Percentiles rank a stretch among this genome's conserved stretches.
Conservation (phyloP, 176 grass and related monocot species). For the Oryza rufipogon region DNA sequence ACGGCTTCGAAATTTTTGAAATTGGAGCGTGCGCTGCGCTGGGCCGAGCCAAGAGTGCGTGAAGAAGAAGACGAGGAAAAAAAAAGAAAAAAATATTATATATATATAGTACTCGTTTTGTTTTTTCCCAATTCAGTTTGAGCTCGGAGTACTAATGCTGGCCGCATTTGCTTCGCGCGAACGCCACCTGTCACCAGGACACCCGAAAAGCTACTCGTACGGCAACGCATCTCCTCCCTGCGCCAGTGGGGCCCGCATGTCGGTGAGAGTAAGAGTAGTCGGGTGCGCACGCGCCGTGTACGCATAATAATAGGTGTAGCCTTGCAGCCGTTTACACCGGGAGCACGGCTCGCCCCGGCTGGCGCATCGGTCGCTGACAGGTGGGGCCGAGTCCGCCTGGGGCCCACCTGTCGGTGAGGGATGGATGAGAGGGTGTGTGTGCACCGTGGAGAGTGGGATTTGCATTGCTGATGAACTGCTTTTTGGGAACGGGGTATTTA, state of each 20-base stretch:
- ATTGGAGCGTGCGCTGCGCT: neutral
- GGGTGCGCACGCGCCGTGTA: neutral
- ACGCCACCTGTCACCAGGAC: neutral
- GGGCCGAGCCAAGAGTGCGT: neutral
- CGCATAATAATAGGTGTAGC: neutral
- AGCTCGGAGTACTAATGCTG: neutral
- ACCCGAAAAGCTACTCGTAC: neutral
- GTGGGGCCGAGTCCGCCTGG: rapidly evolving
- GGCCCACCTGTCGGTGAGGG: neutral
- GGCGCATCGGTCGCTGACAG: rapidly evolving
- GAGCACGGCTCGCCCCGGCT: neutral
- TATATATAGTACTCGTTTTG: neutral
- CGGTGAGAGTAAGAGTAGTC: rapidly evolving
- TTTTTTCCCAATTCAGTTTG: neutral
- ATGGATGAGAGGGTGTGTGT: neutral
- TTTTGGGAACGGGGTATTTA: no score
- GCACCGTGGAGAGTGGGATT: no score
- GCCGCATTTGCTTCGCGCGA: constrained; percentile 5
- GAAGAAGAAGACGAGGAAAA: neutral
- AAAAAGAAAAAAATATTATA: neutral
- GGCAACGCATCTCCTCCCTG: neutral
- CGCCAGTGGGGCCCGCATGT: neutral
- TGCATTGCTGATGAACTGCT: neutral
- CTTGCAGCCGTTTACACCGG: no score
- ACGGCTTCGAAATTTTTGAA: constrained; percentile 22